Evolutionary conservation across 1,284 basidiomycete species (phyloP).

Genomic region (Porodaedalea pini): DNA sequence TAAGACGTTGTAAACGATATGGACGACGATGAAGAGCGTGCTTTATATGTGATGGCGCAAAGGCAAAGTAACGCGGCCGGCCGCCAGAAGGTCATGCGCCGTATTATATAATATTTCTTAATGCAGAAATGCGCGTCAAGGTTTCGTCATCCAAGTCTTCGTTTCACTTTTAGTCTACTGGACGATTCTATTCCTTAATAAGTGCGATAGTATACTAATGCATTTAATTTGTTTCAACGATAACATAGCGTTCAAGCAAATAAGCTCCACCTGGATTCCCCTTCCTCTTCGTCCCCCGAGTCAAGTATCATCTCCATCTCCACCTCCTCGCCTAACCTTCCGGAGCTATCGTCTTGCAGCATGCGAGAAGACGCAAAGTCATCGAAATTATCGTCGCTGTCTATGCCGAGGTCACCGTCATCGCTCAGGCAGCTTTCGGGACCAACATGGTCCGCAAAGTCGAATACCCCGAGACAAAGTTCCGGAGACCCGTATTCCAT

Average conservation of each 20-base stretch:
- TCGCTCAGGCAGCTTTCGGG: neutral
- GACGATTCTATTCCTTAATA: neutral
- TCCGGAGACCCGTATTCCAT: neutral
- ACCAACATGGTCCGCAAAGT: neutral
- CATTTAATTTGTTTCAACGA: too few relatives aligned
- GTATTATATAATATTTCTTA: neutral
- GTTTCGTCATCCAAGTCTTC: neutral
- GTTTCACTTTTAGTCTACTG: neutral
- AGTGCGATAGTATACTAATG: too few relatives aligned
- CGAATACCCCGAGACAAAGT: neutral
- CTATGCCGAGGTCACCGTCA: conserved; percentile 1
- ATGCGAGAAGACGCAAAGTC: neutral
- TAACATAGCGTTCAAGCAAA: neutral
- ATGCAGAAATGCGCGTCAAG: neutral
- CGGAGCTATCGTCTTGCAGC: conserved; percentile 1
- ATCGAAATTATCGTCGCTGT: neutral
- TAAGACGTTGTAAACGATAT: conserved; percentile 1
- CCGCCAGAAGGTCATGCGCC: neutral
- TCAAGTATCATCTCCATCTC: conserved; percentile 1
- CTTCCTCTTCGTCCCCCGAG: conserved; percentile 2
- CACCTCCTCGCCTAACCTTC: conserved; percentile 1
- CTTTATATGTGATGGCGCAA: neutral
- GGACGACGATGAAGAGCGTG: conserved; percentile 3
- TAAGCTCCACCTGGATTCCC: conserved; percentile 3
- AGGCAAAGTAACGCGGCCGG: neutral